Conservation (phyloP, 1,284 basidiomycete species). For the Hypsizygus ulmarius region DNA sequence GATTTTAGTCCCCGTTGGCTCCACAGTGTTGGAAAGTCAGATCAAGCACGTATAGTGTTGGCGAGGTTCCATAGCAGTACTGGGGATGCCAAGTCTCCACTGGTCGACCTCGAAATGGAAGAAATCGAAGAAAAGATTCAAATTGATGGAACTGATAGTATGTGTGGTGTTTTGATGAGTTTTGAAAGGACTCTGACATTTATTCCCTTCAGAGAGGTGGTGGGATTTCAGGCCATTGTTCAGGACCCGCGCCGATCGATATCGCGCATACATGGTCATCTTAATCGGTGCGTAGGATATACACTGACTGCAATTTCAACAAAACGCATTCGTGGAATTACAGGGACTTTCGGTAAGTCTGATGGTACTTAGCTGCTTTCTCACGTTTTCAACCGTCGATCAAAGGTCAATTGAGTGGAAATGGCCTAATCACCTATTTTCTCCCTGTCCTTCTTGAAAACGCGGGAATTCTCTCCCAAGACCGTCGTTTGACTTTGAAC, state of each 20-base stretch:
- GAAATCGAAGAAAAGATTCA: constrained; percentile 52
- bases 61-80: constrained; percentile 47
- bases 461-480: constrained; percentile 43
- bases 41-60: constrained; percentile 40
- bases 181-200: background rate
- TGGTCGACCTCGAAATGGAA: constrained; percentile 49
- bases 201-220: constrained; percentile 37
- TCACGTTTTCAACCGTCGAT: background rate
- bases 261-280: constrained; percentile 49
- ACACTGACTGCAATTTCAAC: too few species aligned
- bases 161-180: constrained; percentile 15
- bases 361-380: constrained; percentile 4
- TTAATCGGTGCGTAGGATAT: constrained; percentile 46
- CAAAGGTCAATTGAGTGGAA: constrained; percentile 38
- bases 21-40: constrained; percentile 40
- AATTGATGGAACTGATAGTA: constrained; percentile 43
- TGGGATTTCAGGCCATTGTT: constrained; percentile 58
- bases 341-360: constrained; percentile 39
- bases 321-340: too few species aligned
- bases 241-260: constrained; percentile 41
- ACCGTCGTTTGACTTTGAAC: constrained; percentile 42
- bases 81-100: constrained; percentile 45
- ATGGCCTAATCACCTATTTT: constrained; percentile 51
- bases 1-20: constrained; percentile 49
- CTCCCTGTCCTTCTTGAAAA: constrained; percentile 42